These are phyloP conservation scores for Logfia minima DNA, from an alignment of 129 eudicot species.

Conservation along the genomic window DNA sequence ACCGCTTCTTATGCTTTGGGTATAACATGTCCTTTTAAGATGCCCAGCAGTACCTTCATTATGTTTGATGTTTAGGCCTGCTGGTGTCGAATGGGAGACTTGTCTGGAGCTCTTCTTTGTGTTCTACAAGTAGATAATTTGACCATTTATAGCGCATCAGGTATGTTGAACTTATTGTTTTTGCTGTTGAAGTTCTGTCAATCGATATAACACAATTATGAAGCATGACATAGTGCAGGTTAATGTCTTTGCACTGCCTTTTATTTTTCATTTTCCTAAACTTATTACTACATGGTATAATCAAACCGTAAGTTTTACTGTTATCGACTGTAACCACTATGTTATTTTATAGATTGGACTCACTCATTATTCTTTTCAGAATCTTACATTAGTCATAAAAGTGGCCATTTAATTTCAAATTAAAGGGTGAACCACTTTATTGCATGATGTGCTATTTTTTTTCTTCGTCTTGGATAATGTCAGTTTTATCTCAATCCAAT, in stretches of 20 bases:
- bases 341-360: background rate
- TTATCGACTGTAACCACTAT: background rate
- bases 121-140: conserved; percentile 70
- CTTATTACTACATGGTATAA: background rate
- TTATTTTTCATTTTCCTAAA: background rate
- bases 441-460: background rate
- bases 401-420: background rate
- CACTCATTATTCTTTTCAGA: conserved; percentile 8
- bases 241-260: conserved; percentile 9
- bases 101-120: conserved; percentile 74
- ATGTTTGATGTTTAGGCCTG: conserved; percentile 56
- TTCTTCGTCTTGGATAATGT: background rate
- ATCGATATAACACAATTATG: background rate
- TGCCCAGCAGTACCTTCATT: conserved; percentile 13
- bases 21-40: conserved; percentile 7
- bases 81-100: conserved; percentile 89
- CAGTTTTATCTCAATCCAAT: conserved; percentile 9
- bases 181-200: conserved; percentile 3
- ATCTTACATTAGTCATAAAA: conserved; percentile 15
- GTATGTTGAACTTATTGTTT: conserved; percentile 38
- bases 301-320: conserved; percentile 11
- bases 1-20: conserved; percentile 9
- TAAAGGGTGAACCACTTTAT: conserved; percentile 7
- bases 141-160: conserved; percentile 75
- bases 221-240: background rate